Percentiles rank a stretch among this genome's conserved stretches.
Conservation (phyloP, 495 filamentous ascomycete species). For the Cladorrhinum samala region DNA sequence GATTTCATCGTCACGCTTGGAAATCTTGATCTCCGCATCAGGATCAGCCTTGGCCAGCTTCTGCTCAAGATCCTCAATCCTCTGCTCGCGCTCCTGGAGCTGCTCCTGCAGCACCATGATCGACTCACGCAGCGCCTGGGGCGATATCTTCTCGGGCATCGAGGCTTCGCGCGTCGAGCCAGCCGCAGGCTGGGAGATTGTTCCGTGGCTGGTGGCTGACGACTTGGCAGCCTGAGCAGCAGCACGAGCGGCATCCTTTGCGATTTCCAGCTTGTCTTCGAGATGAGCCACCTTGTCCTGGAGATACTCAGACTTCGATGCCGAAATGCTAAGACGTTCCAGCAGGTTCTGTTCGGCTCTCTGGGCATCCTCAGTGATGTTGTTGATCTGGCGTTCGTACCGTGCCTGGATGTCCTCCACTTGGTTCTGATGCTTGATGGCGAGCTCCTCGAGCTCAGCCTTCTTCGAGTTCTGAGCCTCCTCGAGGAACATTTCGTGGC, state of each 20-base stretch:
- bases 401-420: constrained; percentile 59
- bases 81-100: constrained; percentile 83
- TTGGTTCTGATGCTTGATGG: constrained; percentile 64
- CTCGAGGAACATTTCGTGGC: constrained; percentile 71
- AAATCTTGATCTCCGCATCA: constrained; percentile 71
- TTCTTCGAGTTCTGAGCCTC: constrained; percentile 61
- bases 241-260: constrained; percentile 82
- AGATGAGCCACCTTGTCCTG: constrained; percentile 76
- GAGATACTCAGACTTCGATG: constrained; percentile 71
- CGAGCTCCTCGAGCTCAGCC: constrained; percentile 60
- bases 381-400: constrained; percentile 66
- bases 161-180: constrained; percentile 40
- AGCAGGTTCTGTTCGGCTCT: constrained; percentile 59
- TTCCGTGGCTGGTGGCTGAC: constrained; percentile 42
- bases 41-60: constrained; percentile 59
- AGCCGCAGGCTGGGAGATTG: constrained; percentile 26
- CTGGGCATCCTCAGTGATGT: constrained; percentile 65
- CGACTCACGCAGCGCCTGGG: constrained; percentile 89
- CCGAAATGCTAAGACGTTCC: constrained; percentile 67
- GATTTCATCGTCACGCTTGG: constrained; percentile 88
- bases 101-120: constrained; percentile 95
- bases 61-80: constrained; percentile 80
- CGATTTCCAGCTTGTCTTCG: constrained; percentile 80
- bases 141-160: constrained; percentile 78
- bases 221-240: constrained; percentile 77